phyloP scores from a whole-genome alignment of 805 yeast species.

The Candida silvicultrix region DNA sequence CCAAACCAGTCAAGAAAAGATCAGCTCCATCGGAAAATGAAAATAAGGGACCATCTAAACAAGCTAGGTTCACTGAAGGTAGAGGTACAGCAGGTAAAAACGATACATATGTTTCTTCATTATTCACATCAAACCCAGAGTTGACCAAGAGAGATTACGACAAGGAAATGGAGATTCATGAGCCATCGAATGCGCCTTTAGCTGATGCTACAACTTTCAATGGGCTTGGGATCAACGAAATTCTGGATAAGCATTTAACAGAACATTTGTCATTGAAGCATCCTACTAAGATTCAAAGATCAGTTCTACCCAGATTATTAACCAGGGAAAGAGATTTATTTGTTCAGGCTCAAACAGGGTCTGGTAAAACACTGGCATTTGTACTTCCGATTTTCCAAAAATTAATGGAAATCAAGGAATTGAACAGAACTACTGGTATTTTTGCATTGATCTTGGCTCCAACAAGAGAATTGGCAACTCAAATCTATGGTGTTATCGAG shows the following conservation, averaged over 20 bases:
- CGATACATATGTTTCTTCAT: slow-evolving; percentile 74
- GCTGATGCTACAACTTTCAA: slow-evolving; percentile 61
- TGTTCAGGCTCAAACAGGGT: slow-evolving; percentile 96
- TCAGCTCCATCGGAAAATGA: slow-evolving; percentile 6
- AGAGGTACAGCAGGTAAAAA: slow-evolving; percentile 47
- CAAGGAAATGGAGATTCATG: slow-evolving; percentile 25
- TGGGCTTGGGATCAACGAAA: slow-evolving; percentile 61
- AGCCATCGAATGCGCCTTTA: slow-evolving; percentile 82
- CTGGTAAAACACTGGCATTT: slow-evolving; percentile 93
- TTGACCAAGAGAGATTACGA: slow-evolving; percentile 33
- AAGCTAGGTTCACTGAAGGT: slow-evolving; percentile 37
- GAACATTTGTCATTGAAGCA: slow-evolving; percentile 47
- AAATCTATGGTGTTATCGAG: slow-evolving; percentile 78
- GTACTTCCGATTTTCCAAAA: slow-evolving; percentile 75
- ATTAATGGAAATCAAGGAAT: slow-evolving; percentile 48
- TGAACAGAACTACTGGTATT: slow-evolving; percentile 66
- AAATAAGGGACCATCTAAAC: slow-evolving; percentile 25
- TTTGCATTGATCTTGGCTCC: slow-evolving; percentile 90
- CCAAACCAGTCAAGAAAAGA: slow-evolving; percentile 7
- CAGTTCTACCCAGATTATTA: slow-evolving; percentile 62
- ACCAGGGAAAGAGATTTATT: slow-evolving; percentile 55
- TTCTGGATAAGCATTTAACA: slow-evolving; percentile 46
- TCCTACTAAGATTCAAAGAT: slow-evolving; percentile 86
- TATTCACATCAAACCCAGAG: slow-evolving; percentile 69
- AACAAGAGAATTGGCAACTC: slow-evolving; percentile 91